These are phyloP conservation scores for Aureobasidium sp. DNA, from an alignment of 2,329 filamentous ascomycete genomes.

Conservation along the genomic window DNA sequence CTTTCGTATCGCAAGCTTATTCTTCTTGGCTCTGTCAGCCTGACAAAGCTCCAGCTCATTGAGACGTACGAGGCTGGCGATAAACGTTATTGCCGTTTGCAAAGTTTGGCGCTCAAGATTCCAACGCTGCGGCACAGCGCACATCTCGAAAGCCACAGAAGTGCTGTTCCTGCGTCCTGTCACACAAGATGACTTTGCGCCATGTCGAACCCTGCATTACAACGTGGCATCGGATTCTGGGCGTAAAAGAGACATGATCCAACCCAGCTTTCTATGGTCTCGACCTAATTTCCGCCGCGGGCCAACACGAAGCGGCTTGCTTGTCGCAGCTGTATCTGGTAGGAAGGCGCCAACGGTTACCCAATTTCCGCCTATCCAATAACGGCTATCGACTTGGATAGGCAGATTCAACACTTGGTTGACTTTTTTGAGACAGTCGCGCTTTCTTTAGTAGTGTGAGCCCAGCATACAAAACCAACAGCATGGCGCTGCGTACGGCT, in stretches of 20 bases:
- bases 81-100: not conserved
- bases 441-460: not conserved
- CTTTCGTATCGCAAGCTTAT: not conserved
- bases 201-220: not conserved
- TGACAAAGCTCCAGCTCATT: not conserved
- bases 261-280: not conserved
- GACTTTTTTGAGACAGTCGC: not conserved
- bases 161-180: not conserved
- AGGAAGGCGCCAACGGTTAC: constrained; percentile 9
- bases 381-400: constrained; percentile 3
- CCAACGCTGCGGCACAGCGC: constrained; percentile 1
- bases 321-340: not conserved
- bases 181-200: not conserved
- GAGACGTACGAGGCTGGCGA: not conserved
- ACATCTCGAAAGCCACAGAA: not conserved
- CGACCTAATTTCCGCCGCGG: not conserved
- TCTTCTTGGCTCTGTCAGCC: not conserved
- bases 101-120: not conserved
- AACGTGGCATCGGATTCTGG: not conserved
- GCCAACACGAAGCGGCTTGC: constrained; percentile 6
- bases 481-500: not conserved
- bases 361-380: constrained; percentile 10
- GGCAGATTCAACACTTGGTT: not conserved
- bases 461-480: not conserved
- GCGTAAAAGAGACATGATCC: not conserved